Conservation (phyloP, 805 yeast species). For the Starmerella vaccinii region DNA sequence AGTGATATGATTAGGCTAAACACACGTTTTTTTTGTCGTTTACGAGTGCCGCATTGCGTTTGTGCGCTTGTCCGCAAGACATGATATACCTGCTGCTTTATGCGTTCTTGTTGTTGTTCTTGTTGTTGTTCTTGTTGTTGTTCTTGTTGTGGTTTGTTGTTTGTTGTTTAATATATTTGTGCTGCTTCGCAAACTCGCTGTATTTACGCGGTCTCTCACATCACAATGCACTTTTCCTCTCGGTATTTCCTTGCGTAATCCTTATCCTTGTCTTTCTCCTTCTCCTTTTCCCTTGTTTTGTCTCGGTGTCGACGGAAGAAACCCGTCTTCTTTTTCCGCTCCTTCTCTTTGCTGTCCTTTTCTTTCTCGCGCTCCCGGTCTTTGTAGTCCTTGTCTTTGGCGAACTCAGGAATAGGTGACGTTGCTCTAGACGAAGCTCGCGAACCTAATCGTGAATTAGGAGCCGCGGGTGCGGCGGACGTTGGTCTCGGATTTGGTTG, state of each 20-base stretch:
- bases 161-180: not conserved
- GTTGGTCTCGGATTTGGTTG: not conserved
- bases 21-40: too few relatives aligned
- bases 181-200: too few relatives aligned
- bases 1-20: too few relatives aligned
- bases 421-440: constrained; percentile 1
- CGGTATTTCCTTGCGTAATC: constrained; percentile 25
- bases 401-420: not conserved
- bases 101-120: too few relatives aligned
- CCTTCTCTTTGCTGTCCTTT: constrained; percentile 7
- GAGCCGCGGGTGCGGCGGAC: not conserved
- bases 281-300: constrained; percentile 9
- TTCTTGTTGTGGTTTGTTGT: not conserved
- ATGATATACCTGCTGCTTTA: too few relatives aligned
- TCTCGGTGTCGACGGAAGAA: constrained; percentile 2
- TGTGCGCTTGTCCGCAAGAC: too few relatives aligned
- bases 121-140: too few relatives aligned
- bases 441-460: not conserved
- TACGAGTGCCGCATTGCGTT: too few relatives aligned
- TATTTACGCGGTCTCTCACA: too few relatives aligned
- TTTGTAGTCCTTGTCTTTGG: not conserved
- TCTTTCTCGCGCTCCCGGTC: not conserved
- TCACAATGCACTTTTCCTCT: constrained; percentile 25
- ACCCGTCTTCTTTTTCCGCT: constrained; percentile 5
- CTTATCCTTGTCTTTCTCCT: constrained; percentile 14